These are phyloP conservation scores for Tetradesmus lagerheimii DNA, from an alignment of 139 green algal species.

Conservation along the genomic window DNA sequence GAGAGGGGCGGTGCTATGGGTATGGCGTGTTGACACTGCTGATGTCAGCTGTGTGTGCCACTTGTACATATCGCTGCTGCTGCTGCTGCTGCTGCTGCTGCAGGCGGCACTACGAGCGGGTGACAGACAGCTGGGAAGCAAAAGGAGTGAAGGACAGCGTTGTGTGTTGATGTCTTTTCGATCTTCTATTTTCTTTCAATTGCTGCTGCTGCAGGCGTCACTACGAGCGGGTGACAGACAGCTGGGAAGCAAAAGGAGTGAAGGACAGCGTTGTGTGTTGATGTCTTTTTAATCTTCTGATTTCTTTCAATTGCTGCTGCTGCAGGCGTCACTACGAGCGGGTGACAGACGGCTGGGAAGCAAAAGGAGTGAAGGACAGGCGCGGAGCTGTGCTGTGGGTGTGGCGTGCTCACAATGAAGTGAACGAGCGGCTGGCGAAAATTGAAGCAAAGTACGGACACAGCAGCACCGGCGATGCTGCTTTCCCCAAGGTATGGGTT, in stretches of 20 bases:
- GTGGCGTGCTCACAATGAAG: slow-evolving; percentile 87
- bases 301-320: slow-evolving; percentile 41
- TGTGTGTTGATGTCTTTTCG: slow-evolving; percentile 70
- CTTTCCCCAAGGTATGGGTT: slow-evolving; percentile 79
- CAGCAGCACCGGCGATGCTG: slow-evolving; percentile 69
- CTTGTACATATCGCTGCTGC: too few relatives aligned
- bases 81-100: neutral
- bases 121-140: slow-evolving; percentile 55
- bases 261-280: too few relatives aligned
- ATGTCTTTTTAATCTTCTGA: slow-evolving; percentile 42
- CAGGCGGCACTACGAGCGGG: slow-evolving; percentile 65
- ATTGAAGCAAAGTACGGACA: slow-evolving; percentile 60
- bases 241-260: slow-evolving; percentile 60
- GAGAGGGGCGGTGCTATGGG: too few relatives aligned
- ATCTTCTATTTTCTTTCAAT: neutral
- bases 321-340: slow-evolving; percentile 66
- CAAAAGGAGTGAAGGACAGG: slow-evolving; percentile 52
- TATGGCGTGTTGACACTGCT: neutral
- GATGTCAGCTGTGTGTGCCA: neutral
- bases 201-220: slow-evolving; percentile 60
- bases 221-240: slow-evolving; percentile 58
- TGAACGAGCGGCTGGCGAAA: slow-evolving; percentile 53
- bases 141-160: slow-evolving; percentile 52
- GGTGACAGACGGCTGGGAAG: slow-evolving; percentile 54
- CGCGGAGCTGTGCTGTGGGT: slow-evolving; percentile 80